These are phyloP conservation scores for Sarocladium kiliense DNA, from an alignment of 2,329 filamentous ascomycete species.

Conservation along the genomic window DNA sequence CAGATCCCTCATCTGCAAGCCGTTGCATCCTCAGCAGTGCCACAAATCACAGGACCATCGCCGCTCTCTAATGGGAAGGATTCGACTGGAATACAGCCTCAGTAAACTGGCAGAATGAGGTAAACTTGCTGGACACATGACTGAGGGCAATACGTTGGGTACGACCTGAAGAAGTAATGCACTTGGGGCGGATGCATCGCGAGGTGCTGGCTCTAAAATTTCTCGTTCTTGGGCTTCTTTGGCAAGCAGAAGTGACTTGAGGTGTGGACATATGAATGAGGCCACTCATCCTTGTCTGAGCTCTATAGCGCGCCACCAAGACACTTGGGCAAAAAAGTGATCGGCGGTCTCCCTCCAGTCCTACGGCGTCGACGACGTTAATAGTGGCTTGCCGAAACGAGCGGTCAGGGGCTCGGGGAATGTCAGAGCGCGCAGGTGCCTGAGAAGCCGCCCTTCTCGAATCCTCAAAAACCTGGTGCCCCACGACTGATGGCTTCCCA, in stretches of 20 bases:
- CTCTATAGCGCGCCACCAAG: neutral
- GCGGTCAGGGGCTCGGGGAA: neutral
- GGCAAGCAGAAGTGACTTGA: neutral
- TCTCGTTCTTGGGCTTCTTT: too few relatives aligned
- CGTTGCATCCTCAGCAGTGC: neutral
- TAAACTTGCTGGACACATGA: too few relatives aligned
- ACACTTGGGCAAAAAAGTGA: neutral
- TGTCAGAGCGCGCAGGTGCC: neutral
- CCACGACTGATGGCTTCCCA: neutral
- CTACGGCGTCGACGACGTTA: neutral
- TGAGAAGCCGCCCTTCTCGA: constrained; percentile 1
- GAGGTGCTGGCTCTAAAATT: too few relatives aligned
- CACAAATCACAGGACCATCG: too few relatives aligned
- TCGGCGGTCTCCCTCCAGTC: neutral
- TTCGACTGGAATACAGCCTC: too few relatives aligned
- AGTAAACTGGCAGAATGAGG: too few relatives aligned
- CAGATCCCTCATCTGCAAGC: neutral
- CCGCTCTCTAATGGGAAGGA: too few relatives aligned
- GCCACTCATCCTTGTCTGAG: neutral
- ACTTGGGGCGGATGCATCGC: too few relatives aligned
- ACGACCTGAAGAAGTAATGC: too few relatives aligned
- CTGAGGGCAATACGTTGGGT: too few relatives aligned
- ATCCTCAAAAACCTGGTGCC: neutral
- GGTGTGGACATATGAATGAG: neutral
- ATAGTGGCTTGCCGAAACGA: constrained; percentile 1